phyloP scores from a whole-genome alignment of 176 grass and related monocot species.

The Carex cristatella region DNA sequence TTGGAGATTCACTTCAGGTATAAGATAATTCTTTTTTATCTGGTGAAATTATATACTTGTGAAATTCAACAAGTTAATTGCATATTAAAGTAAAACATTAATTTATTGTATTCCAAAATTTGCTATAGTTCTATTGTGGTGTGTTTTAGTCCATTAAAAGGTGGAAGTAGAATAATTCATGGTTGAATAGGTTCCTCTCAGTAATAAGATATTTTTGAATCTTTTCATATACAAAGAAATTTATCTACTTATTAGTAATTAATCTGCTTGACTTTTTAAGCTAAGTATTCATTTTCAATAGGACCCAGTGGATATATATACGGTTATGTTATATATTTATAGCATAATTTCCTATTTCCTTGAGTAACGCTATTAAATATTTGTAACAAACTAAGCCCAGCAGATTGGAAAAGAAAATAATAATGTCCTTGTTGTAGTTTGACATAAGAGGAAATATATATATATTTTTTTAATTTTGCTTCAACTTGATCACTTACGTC shows the following conservation, averaged over 20 bases:
- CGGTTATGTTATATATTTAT: background rate
- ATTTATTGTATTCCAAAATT: background rate
- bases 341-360: background rate
- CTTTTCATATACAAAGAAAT: background rate
- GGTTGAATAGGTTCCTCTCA: background rate
- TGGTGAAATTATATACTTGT: background rate
- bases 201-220: background rate
- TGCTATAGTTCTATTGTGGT: background rate
- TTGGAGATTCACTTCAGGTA: conserved; percentile 91
- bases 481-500: background rate
- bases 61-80: background rate
- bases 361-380: background rate
- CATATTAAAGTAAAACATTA: background rate
- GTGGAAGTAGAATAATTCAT: background rate
- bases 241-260: background rate
- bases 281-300: background rate
- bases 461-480: background rate
- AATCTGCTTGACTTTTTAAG: background rate
- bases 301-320: background rate
- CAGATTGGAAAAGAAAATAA: conserved; percentile 14
- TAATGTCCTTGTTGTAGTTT: background rate
- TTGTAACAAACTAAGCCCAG: background rate
- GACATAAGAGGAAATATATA: background rate
- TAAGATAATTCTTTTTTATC: background rate
- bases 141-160: background rate